phyloP scores from a whole-genome alignment of 2,329 filamentous ascomycete genomes.

The Colletotrichum tropicicola region DNA sequence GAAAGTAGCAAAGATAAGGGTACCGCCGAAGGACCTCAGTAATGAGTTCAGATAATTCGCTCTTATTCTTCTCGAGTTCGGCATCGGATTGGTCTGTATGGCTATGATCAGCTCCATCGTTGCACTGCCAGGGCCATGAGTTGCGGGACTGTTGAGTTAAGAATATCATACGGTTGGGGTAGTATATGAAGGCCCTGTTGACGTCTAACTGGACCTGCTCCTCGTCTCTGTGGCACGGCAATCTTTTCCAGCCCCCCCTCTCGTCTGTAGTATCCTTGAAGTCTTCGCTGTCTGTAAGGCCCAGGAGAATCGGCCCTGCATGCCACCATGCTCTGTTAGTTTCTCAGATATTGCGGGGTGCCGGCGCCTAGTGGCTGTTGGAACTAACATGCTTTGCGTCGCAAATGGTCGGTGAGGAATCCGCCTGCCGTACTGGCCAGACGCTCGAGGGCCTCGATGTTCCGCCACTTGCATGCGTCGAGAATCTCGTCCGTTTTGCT shows the following conservation, averaged over 20 bases:
- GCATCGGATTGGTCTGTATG: slow-evolving; percentile 71
- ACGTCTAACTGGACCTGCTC: slow-evolving; percentile 93
- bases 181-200: slow-evolving; percentile 96
- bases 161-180: slow-evolving; percentile 84
- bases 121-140: too few species aligned
- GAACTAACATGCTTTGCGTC: slow-evolving; percentile 80
- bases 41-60: slow-evolving; percentile 83
- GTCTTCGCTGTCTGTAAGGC: slow-evolving; percentile 38
- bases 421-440: slow-evolving; percentile 73
- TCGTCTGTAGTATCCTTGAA: slow-evolving; percentile 31
- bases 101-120: slow-evolving; percentile 29
- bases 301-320: slow-evolving; percentile 71
- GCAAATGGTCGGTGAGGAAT: slow-evolving; percentile 72
- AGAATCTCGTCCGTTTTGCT: slow-evolving; percentile 58
- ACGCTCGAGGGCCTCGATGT: slow-evolving; percentile 63
- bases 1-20: slow-evolving; percentile 92
- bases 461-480: slow-evolving; percentile 66
- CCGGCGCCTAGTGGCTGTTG: slow-evolving; percentile 26
- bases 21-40: slow-evolving; percentile 80
- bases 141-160: too few species aligned
- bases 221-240: slow-evolving; percentile 85
- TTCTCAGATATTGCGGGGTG: slow-evolving; percentile 12
- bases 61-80: slow-evolving; percentile 76
- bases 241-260: slow-evolving; percentile 60
- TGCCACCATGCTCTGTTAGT: slow-evolving; percentile 4